A percentile compares a stretch with the other conserved stretches of the same genome.
Conservation (phyloP, 768 basidiomycete species). For the Coprinopsis strossmayeri region DNA sequence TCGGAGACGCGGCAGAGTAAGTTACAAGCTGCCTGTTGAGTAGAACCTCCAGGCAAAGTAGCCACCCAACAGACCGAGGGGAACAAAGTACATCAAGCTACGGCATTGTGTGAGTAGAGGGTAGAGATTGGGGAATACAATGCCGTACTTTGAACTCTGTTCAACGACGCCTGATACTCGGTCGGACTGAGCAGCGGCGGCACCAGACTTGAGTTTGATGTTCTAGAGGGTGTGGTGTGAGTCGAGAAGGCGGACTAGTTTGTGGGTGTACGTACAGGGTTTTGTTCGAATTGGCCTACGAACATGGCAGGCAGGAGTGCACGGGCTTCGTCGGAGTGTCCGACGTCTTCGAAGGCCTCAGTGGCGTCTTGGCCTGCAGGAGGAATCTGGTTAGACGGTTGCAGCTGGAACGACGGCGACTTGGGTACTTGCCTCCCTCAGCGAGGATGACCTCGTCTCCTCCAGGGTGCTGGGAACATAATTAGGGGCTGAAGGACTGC, state of each 20-base stretch:
- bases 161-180: slow-evolving; percentile 49
- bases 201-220: slow-evolving; percentile 46
- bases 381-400: slow-evolving; percentile 10
- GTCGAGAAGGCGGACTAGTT: slow-evolving; percentile 7
- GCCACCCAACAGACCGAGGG: slow-evolving; percentile 69
- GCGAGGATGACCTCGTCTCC: slow-evolving; percentile 96
- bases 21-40: slow-evolving; percentile 39
- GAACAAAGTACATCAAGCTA: slow-evolving; percentile 80
- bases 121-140: slow-evolving; percentile 13
- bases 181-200: slow-evolving; percentile 37
- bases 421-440: slow-evolving; percentile 69
- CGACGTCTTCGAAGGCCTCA: slow-evolving; percentile 98
- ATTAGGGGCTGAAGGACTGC: not conserved
- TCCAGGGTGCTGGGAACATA: slow-evolving; percentile 67
- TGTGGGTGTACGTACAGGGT: slow-evolving; percentile 39
- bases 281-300: slow-evolving; percentile 77
- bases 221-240: slow-evolving; percentile 26
- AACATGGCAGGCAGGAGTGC: slow-evolving; percentile 72
- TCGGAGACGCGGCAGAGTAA: no score
- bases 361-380: slow-evolving; percentile 84
- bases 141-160: slow-evolving; percentile 67
- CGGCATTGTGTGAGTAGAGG: slow-evolving; percentile 8
- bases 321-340: slow-evolving; percentile 97
- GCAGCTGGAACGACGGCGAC: slow-evolving; percentile 10
- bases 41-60: slow-evolving; percentile 90